Percentiles rank a stretch among this genome's conserved stretches.
Conservation (phyloP, 345 rosid genomes). For the Balakata baccata region DNA sequence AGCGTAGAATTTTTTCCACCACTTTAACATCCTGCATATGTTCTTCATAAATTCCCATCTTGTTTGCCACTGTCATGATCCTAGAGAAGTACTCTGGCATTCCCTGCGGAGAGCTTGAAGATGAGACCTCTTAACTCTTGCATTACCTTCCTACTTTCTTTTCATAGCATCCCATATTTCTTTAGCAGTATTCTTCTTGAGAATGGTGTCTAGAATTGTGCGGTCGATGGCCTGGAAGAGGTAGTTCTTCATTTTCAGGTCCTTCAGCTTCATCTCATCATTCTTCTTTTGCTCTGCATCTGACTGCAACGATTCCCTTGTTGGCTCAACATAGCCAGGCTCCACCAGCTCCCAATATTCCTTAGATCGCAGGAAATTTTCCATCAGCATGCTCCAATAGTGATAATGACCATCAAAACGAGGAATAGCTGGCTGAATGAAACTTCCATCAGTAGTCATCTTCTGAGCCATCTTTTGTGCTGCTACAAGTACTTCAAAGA, state of each 20-base stretch:
- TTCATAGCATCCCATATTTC: constrained; percentile 1
- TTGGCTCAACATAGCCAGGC: background rate
- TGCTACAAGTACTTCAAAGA: too few relatives aligned
- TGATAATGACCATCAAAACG: constrained; percentile 2
- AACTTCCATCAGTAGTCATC: background rate
- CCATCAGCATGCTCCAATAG: constrained; percentile 4
- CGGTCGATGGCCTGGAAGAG: constrained; percentile 1
- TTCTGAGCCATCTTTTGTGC: too few relatives aligned
- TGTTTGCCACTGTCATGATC: constrained; percentile 4
- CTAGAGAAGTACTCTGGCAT: background rate
- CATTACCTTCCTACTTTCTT: background rate
- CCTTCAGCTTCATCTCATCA: background rate
- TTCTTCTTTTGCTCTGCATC: background rate
- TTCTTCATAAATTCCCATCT: background rate
- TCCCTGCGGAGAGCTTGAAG: too few relatives aligned
- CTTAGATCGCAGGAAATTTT: background rate
- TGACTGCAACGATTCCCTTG: background rate
- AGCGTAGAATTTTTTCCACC: too few relatives aligned
- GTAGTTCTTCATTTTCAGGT: constrained; percentile 9
- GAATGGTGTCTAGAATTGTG: constrained; percentile 2
- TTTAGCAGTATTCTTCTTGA: constrained; percentile 7
- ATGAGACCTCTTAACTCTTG: too few relatives aligned
- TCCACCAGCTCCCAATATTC: background rate
- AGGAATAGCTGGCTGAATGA: background rate
- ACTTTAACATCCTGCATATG: constrained; percentile 7